These are phyloP conservation scores for Chaetoceros tenuissimus DNA, from an alignment of 108 stramenopile genomes.

Conservation along the genomic window DNA sequence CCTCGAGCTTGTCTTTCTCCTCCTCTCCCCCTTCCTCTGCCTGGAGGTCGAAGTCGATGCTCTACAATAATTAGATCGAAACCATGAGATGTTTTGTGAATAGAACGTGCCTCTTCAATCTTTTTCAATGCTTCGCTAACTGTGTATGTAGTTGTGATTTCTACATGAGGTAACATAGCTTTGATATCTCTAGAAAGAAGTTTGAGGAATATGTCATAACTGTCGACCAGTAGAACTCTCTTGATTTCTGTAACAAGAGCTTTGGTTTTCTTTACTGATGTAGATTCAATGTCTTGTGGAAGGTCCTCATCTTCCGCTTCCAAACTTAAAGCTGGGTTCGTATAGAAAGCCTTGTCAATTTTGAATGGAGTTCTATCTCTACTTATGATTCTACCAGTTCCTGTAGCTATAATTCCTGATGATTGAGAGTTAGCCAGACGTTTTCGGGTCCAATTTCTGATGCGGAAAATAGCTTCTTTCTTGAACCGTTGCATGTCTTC, in stretches of 20 bases:
- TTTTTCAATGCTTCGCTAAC: constrained; percentile 43
- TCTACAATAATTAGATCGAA: constrained; percentile 60
- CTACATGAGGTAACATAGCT: constrained; percentile 44
- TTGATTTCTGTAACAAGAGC: constrained; percentile 38
- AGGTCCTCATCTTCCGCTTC: constrained; percentile 6
- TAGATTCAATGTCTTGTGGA: constrained; percentile 13
- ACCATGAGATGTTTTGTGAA: constrained; percentile 19
- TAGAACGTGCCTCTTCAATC: constrained; percentile 5
- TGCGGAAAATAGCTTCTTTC: constrained; percentile 48
- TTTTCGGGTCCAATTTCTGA: constrained; percentile 21
- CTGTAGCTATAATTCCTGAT: constrained; percentile 15
- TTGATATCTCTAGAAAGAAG: constrained; percentile 49
- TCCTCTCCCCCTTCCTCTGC: constrained; percentile 2
- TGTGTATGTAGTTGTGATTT: constrained; percentile 31
- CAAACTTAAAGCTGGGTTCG: constrained; percentile 24
- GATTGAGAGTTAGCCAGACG: constrained; percentile 32
- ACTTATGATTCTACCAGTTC: constrained; percentile 17
- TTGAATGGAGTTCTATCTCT: neutral
- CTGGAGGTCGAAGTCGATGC: constrained; percentile 24
- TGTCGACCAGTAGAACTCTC: constrained; percentile 53
- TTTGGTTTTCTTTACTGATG: constrained; percentile 18
- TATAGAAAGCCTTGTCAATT: constrained; percentile 15
- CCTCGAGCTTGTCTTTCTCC: neutral
- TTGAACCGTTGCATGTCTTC: constrained; percentile 49
- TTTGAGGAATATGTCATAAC: constrained; percentile 32